phyloP scores from a whole-genome alignment of 2,329 filamentous ascomycete species.

The Fusarium sp. region DNA sequence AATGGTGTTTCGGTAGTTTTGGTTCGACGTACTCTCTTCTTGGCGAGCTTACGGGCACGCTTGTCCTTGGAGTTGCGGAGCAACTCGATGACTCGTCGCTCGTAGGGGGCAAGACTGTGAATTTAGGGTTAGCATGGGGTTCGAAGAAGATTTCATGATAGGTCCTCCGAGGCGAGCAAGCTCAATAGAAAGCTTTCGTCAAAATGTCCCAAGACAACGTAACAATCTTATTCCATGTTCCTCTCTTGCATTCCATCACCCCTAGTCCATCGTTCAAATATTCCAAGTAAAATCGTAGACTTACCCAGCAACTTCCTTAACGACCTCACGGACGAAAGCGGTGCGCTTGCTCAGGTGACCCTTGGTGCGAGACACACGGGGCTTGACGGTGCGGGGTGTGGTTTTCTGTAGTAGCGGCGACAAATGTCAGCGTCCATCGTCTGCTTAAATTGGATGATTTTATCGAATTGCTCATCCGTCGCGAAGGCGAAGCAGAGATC shows the following conservation, averaged over 20 bases:
- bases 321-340: constrained; percentile 94
- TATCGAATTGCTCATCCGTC: constrained; percentile 35
- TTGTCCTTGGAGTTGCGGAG: constrained; percentile 99
- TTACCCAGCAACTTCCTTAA: constrained; percentile 97
- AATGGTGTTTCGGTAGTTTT: not conserved
- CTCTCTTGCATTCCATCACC: not conserved
- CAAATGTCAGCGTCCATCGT: constrained; percentile 70
- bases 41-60: constrained; percentile 97
- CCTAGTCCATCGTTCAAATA: not conserved
- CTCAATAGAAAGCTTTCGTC: not conserved
- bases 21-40: constrained; percentile 84
- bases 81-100: constrained; percentile 98
- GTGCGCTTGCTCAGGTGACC: constrained; percentile 97
- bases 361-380: constrained; percentile 85
- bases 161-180: not conserved
- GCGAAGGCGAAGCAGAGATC: constrained; percentile 65
- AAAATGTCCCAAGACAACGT: not conserved
- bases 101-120: constrained; percentile 84
- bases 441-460: constrained; percentile 50
- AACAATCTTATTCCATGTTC: not conserved
- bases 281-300: constrained; percentile 48
- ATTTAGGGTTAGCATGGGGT: constrained; percentile 42
- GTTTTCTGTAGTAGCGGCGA: constrained; percentile 72
- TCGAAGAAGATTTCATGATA: not conserved
- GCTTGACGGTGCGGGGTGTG: constrained; percentile 79